These are phyloP conservation scores for Yarrowia yakushimensis DNA, from an alignment of 805 yeast species.

Conservation along the genomic window DNA sequence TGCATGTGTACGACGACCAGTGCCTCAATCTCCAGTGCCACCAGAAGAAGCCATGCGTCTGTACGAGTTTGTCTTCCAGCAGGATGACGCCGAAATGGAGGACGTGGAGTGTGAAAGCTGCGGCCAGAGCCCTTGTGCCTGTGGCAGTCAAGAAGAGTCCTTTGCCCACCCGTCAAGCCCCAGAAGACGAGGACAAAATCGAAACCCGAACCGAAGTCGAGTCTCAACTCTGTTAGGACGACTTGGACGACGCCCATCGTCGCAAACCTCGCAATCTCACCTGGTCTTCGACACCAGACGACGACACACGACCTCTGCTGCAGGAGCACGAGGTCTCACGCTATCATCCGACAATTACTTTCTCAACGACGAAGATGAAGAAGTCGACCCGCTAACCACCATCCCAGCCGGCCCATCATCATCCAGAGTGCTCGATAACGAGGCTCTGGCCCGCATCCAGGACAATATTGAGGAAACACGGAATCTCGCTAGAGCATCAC, in stretches of 20 bases:
- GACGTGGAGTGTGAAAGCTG: slow-evolving; percentile 11
- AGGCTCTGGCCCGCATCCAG: slow-evolving; percentile 8
- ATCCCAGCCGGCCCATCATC: background rate
- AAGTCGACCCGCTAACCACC: slow-evolving; percentile 5
- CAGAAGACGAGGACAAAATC: background rate
- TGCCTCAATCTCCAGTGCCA: background rate
- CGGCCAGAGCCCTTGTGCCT: slow-evolving; percentile 7
- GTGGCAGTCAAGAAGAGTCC: background rate
- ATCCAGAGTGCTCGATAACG: background rate
- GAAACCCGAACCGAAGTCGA: background rate
- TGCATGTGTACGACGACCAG: background rate
- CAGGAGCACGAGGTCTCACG: background rate
- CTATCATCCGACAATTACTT: slow-evolving; percentile 17
- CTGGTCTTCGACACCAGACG: background rate
- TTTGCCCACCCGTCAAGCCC: background rate
- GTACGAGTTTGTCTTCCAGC: slow-evolving; percentile 13
- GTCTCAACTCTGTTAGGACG: background rate
- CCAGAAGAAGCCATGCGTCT: slow-evolving; percentile 20
- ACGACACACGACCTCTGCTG: background rate
- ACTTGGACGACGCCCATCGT: background rate
- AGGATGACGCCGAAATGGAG: slow-evolving; percentile 12
- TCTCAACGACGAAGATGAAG: slow-evolving; percentile 10
- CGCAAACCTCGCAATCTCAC: background rate
- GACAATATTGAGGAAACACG: background rate
- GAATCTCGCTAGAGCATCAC: background rate